A percentile compares a stretch with the other conserved stretches of the same genome.
Conservation (phyloP, 2,329 filamentous ascomycete genomes). For the Ceratocystis variospora region DNA sequence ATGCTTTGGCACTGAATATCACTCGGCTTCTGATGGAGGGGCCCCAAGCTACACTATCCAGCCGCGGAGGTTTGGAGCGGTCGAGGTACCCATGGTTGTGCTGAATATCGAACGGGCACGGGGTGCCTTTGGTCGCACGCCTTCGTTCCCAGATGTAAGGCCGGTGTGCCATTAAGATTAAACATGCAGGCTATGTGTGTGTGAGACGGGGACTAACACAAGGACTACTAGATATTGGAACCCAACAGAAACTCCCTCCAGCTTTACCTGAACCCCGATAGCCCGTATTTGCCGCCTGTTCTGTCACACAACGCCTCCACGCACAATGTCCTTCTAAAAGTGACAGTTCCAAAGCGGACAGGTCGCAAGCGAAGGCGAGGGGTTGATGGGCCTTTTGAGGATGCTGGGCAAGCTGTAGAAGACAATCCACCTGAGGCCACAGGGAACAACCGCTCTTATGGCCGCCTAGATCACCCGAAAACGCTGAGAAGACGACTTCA, state of each 20-base stretch:
- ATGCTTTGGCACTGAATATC: neutral
- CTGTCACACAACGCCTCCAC: conserved; percentile 61
- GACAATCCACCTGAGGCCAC: conserved; percentile 19
- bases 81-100: conserved; percentile 33
- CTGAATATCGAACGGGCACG: conserved; percentile 32
- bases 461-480: conserved; percentile 39
- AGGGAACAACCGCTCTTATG: conserved; percentile 30
- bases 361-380: conserved; percentile 75
- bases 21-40: neutral
- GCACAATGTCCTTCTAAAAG: conserved; percentile 73
- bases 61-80: conserved; percentile 28
- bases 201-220: neutral
- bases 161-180: neutral
- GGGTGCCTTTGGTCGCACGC: conserved; percentile 31
- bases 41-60: conserved; percentile 24
- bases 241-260: conserved; percentile 41
- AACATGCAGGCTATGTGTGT: neutral
- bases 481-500: conserved; percentile 48
- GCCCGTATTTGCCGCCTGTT: conserved; percentile 64
- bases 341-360: conserved; percentile 75
- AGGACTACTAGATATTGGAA: conserved; percentile 31
- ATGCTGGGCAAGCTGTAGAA: conserved; percentile 28
- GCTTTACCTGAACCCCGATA: conserved; percentile 65
- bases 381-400: conserved; percentile 50
- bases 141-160: conserved; percentile 30